Evolutionary conservation across 1,139 yeast genomes (phyloP), one percentile per base, ranked within the genome.

Genomic region (Kluyveromyces sp.): DNA sequence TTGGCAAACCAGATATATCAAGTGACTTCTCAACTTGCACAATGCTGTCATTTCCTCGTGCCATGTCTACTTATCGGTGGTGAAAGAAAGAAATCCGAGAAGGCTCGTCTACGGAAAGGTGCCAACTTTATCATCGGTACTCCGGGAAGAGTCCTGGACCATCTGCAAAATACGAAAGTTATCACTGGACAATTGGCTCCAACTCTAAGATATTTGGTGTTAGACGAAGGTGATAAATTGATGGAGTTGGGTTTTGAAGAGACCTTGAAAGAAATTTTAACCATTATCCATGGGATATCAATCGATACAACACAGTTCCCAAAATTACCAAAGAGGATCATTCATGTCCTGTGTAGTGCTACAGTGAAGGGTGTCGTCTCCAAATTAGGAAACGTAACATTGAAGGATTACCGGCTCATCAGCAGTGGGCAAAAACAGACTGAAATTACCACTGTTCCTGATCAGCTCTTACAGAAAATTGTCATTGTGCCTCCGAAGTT

Each of bases 161-260:
- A 92, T 68, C 78, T 92, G 53, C 95, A 87, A 50, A 85, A 88
- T 61, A 92, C 98, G 0, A 69, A 71, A 45, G 75, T 80, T 1
- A 73, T 88, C 56, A 84, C 92, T 0, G 75, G 74, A 46, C 77
- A 82, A 18, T 81, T 87, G 51, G 66, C 85, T 26, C 71, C 84
- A 6, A 79, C 85, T 46, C 72, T 89, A 39, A 71, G 96, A 55
- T 92, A 88, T 76, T 74, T 89, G 26, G 80, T 92, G 15, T 65
- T 92, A 50, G 98, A 92, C 66, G 98, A 92, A 71, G 98, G 97
- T 61, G 98, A 92, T 66, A 77, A 89, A 53, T 73, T 92, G 56
- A 86, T 92, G 75, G 98, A 92, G 57, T 71, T 92, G 47, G 98
- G 98, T 1, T 92, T 92, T 58, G 96, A 92, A 64, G 96, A 92